A percentile compares a stretch with the other conserved stretches of the same genome.
These are phyloP conservation scores for Echeveria elegans DNA, from an alignment of 164 flowering plant genomes.

Conservation along the genomic window DNA sequence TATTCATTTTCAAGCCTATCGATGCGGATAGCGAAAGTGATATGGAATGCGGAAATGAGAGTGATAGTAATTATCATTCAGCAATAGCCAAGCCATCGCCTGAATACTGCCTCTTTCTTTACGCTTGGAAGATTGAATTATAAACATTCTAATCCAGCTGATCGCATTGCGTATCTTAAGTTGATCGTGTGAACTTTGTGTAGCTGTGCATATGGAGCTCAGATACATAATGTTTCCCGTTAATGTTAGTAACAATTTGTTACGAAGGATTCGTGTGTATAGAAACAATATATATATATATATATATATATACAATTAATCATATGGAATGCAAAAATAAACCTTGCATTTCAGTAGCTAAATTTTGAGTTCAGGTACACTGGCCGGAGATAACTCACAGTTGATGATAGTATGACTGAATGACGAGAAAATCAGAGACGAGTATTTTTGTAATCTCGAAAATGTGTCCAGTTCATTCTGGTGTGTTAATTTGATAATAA, in stretches of 20 bases:
- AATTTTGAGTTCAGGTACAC: too few species aligned
- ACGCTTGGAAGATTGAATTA: constrained; percentile 32
- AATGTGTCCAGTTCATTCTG: too few species aligned
- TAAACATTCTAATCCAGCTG: neutral
- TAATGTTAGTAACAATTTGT: neutral
- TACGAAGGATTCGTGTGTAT: neutral
- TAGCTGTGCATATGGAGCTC: constrained; percentile 1
- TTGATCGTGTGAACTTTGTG: neutral
- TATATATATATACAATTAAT: neutral
- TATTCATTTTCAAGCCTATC: constrained; percentile 51
- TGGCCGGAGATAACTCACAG: too few species aligned
- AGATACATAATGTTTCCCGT: neutral
- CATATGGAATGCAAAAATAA: neutral
- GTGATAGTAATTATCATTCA: constrained; percentile 19
- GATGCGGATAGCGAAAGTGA: constrained; percentile 17
- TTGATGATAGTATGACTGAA: too few species aligned
- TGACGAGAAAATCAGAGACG: too few species aligned
- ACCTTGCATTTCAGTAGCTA: too few species aligned
- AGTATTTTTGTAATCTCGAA: too few species aligned
- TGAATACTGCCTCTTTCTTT: constrained; percentile 29
- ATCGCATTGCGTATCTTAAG: neutral
- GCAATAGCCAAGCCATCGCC: constrained; percentile 12
- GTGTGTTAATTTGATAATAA: too few species aligned
- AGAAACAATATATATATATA: neutral
- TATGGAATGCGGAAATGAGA: constrained; percentile 13